Evolutionary conservation across 805 yeast genomes (phyloP).

Genomic region (Cyberlindnera subsufficiens): DNA sequence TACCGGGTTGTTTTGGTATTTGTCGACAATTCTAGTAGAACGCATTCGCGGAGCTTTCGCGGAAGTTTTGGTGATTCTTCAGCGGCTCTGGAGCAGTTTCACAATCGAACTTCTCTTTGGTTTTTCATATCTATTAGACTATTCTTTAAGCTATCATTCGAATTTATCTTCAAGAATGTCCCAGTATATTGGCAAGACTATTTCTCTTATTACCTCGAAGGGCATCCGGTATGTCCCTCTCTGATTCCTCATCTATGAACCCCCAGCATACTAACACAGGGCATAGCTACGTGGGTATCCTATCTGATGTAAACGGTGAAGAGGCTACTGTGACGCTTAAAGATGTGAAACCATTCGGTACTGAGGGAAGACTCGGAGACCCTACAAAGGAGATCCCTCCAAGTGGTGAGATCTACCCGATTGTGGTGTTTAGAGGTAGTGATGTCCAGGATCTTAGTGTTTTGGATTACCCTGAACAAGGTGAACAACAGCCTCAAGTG

Average conservation of each 20-base stretch:
- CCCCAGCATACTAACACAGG: not conserved
- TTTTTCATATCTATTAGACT: no score
- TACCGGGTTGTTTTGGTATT: no score
- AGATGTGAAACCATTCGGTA: constrained; percentile 79
- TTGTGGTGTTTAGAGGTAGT: constrained; percentile 81
- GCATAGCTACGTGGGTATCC: constrained; percentile 66
- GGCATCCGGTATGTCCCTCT: constrained; percentile 41
- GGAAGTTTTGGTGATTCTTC: no score
- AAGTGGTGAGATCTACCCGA: constrained; percentile 61
- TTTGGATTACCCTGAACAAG: constrained; percentile 49
- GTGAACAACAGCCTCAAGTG: not conserved
- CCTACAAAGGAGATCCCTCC: constrained; percentile 68
- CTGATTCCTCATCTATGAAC: constrained; percentile 26
- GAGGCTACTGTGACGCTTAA: constrained; percentile 83
- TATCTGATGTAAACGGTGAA: constrained; percentile 83
- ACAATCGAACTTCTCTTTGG: no score
- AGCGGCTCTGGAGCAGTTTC: no score
- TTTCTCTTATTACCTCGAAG: constrained; percentile 71
- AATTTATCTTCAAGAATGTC: constrained; percentile 49
- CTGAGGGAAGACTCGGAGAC: constrained; percentile 81
- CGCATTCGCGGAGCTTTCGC: no score
- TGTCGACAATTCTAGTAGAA: no score
- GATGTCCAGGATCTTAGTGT: constrained; percentile 89
- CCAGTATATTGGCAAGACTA: constrained; percentile 86
- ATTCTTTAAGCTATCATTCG: no score